A percentile compares a stretch with the other conserved stretches of the same genome.
Evolutionary conservation across 78 protist genomes (phyloP).

Genomic region (Monocercomonoides exilis): DNA sequence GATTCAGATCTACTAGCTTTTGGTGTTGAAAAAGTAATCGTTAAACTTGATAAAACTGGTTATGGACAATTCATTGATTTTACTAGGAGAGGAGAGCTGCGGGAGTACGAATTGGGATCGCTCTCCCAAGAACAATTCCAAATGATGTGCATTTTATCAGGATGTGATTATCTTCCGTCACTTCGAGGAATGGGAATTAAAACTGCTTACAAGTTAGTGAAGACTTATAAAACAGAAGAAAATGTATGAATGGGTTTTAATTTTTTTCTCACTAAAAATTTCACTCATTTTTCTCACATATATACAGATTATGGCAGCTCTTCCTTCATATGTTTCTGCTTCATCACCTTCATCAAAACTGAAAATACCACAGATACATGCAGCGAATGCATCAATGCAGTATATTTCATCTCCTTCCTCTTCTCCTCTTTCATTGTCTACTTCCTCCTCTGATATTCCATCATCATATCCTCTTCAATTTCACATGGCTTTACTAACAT

Average conservation of each 20-base stretch:
- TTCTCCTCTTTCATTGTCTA: not conserved
- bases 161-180: constrained; percentile 88
- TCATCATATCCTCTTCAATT: not conserved
- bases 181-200: constrained; percentile 76
- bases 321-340: not conserved
- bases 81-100: constrained; percentile 17
- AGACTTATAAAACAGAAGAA: constrained; percentile 8
- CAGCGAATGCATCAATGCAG: too few species aligned
- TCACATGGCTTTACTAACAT: not conserved
- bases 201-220: constrained; percentile 58
- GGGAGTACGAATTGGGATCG: not conserved
- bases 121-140: not conserved
- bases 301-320: not conserved
- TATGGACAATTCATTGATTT: constrained; percentile 34
- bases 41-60: constrained; percentile 63
- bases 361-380: not conserved
- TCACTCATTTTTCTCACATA: not conserved
- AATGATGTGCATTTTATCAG: constrained; percentile 72
- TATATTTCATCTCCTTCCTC: too few species aligned
- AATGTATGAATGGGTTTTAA: too few species aligned
- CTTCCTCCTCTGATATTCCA: constrained; percentile 7
- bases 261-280: constrained; percentile 30
- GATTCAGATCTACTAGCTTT: constrained; percentile 90
- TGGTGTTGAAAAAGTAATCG: constrained; percentile 48
- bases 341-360: not conserved